These are phyloP conservation scores for Cladophialophora exuberans DNA, from an alignment of 2,329 filamentous ascomycete genomes.

Conservation along the genomic window DNA sequence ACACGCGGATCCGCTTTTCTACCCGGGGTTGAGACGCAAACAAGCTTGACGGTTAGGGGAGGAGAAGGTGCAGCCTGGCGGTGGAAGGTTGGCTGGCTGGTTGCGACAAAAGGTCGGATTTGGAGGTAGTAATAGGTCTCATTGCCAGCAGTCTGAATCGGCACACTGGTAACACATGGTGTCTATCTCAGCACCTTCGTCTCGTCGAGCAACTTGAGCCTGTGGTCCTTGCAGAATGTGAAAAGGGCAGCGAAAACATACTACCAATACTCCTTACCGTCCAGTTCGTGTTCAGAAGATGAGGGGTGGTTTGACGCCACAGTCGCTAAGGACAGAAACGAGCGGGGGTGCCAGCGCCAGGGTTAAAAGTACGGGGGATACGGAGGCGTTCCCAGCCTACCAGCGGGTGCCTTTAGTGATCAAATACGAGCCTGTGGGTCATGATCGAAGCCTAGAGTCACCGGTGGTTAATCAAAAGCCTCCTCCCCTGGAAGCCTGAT, in stretches of 20 bases:
- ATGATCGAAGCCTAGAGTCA: no score
- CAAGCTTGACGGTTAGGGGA: neutral
- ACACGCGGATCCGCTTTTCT: conserved; percentile 2
- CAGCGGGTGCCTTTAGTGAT: no score
- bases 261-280: no score
- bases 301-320: conserved; percentile 2
- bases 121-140: neutral
- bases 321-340: neutral
- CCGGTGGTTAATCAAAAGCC: no score
- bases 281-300: no score
- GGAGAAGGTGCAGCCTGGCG: neutral
- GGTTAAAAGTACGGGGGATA: no score
- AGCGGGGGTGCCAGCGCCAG: neutral
- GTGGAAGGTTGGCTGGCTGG: conserved; percentile 3
- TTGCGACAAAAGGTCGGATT: conserved; percentile 3
- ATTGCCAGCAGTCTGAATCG: conserved; percentile 9
- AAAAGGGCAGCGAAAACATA: no score
- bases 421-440: no score
- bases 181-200: neutral
- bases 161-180: conserved; percentile 1
- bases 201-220: neutral
- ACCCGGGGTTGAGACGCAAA: neutral
- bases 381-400: no score
- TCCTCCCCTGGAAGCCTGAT: no score
- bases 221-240: neutral